Base-by-base conservation (phyloP, 2,329 filamentous ascomycete species). In the Cadophora malorum region DNA sequence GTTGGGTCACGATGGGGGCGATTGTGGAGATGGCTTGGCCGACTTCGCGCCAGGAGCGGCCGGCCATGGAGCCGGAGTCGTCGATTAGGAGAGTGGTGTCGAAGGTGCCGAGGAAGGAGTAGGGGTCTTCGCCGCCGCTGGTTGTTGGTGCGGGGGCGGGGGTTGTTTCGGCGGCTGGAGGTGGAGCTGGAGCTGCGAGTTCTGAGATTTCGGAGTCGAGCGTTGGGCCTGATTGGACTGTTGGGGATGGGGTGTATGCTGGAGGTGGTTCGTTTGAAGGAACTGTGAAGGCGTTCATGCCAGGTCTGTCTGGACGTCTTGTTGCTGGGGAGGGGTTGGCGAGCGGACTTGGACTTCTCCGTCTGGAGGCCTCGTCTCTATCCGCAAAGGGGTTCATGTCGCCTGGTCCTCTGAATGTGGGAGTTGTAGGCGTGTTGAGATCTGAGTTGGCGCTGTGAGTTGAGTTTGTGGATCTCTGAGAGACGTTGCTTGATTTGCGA, bases 1-100 rank as follows among this genome's bases (percentile, higher is more conserved):
- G 89, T 4, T 83, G 78, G 0, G 92, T 92, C 80, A 94, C 96
- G 75, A 97, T 91, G 0, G 93, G 93, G 0, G 93, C 86, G 75
- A 98, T 94, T 59, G 88, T 84, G 38, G 85, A 81, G 1, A 98
- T 85, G 0, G 91, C 92, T 9, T 85, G 82, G 31, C 85, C 81
- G 0, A 92, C 92, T 78, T 97, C 92, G 14, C 81, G 79, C 95
- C 95, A 98, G 25, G 85, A 86, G n/a, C 81, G 77, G 19, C 91
- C 92, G 0, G 83, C 82, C 95, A 98, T 98, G 74, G 91, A 94
- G 5, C 88, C 88, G n/a, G 90, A 94, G 81, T 98, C 95, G 77
- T 98, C 95, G 76, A 98, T 93, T 1, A 98, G 81, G 78, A 98
- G 94, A 66, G 95, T 81, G 38, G 94, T 97, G 80, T 98, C 93